Evolutionary conservation across 306 rosid species (phyloP).

Genomic region (Benincasa hispida): DNA sequence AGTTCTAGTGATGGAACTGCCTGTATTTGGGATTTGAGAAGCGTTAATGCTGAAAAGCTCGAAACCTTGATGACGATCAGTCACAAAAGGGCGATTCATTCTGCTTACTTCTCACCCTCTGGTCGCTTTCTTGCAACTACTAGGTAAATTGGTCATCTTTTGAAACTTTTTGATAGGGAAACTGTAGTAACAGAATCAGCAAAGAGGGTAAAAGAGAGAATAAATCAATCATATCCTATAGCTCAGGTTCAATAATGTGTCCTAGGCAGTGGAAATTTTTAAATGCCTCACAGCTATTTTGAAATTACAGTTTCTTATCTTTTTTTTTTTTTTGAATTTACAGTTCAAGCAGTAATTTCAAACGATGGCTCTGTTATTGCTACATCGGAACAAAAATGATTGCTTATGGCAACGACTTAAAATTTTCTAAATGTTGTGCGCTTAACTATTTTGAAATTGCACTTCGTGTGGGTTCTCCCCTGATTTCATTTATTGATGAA

Average conservation of each 20-base stretch:
- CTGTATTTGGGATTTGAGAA: constrained; percentile 91
- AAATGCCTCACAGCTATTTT: too few species aligned
- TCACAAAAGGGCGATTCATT: constrained; percentile 56
- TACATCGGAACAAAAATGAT: too few species aligned
- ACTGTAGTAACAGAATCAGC: neutral
- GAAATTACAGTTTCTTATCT: too few species aligned
- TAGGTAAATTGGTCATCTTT: constrained; percentile 29
- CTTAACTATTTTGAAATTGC: neutral
- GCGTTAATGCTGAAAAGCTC: constrained; percentile 20
- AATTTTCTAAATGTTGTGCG: neutral
- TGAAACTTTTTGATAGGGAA: neutral
- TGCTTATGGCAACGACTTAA: neutral
- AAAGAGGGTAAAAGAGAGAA: neutral
- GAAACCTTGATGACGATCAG: constrained; percentile 33
- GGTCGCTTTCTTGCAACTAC: constrained; percentile 69
- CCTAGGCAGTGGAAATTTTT: too few species aligned
- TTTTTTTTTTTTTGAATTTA: too few species aligned
- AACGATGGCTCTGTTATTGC: too few species aligned
- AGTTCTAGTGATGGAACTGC: constrained; percentile 76
- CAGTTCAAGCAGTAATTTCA: too few species aligned
- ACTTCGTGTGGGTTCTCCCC: too few species aligned
- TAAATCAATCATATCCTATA: neutral
- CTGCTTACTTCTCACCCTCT: constrained; percentile 89
- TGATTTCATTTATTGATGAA: too few species aligned
- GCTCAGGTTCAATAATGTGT: neutral